Evolutionary conservation across 192 early-diverging fungal species (phyloP), one percentile per base, ranked within the genome.

Genomic region (Phycomyces blakesleeanus): DNA sequence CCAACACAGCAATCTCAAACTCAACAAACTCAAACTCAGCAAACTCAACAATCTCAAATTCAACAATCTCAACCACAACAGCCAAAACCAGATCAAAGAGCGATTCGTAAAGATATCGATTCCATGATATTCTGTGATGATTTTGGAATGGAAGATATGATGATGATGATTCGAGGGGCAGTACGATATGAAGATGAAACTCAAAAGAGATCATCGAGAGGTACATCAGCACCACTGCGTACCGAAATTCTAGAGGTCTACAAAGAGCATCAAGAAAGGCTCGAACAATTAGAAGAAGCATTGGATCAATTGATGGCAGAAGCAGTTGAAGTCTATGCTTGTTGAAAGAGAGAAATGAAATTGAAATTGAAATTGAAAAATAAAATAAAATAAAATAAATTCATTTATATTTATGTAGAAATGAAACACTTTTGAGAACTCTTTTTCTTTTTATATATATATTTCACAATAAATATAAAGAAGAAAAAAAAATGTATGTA

Each of bases 141-240:
- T 51, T 77, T 80, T 67, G 78, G 78, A 29, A 66, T 80, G 51
- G 65, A 77, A 29, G 78, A 77, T 51, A 41, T 80, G 12, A 69
- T 80, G 72, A 55, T 74, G 15, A 29, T 80, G 37, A 74, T 77
- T 14, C 55, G 76, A 26, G 60, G 67, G 9, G 55, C 65, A 34
- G 63, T 51, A 22, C 25, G 69, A 41, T 60, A 44, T 44, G 37
- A 66, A 57, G 64, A 69, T 42, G 49, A 44, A 40, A 20, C 29
- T 51, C 21, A 64, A 58, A 27, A 65, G 26, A 44, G 63, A 11
- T 38, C 44, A 15, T 38, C 27, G 24, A 21, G 38, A 40, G 26
- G 47, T 10, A 39, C 29, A 11, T 39, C 51, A 22, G 29, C n/a
- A 5, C 12, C 37, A 2, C 11, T 59, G 3, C 61, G 61, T 15